Evolutionary conservation across 257 asterid genomes (phyloP).

Genomic region (Solanum sejunctum): DNA sequence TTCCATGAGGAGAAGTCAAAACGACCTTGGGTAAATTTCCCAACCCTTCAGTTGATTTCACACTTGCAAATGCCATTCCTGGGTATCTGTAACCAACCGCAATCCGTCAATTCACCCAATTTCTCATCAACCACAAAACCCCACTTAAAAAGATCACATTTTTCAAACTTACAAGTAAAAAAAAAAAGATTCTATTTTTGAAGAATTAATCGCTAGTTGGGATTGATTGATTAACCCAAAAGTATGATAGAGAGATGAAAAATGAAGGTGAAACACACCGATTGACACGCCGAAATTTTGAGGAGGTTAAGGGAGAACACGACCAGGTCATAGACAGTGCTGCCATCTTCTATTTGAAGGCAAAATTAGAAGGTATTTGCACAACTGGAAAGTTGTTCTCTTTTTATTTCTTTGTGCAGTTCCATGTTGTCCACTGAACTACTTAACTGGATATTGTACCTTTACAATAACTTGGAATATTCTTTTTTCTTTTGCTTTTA

Average conservation of each 20-base stretch:
- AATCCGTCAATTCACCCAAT: background rate
- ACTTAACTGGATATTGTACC: background rate
- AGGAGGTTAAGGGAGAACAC: slow-evolving; percentile 32
- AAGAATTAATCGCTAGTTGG: background rate
- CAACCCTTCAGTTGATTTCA: slow-evolving; percentile 55
- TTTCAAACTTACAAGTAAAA: background rate
- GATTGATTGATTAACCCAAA: background rate
- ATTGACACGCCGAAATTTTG: slow-evolving; percentile 51
- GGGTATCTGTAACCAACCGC: slow-evolving; percentile 29
- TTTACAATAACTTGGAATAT: slow-evolving; percentile 14
- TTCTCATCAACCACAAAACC: background rate
- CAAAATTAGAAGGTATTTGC: background rate
- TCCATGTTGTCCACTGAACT: background rate
- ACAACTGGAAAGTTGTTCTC: background rate
- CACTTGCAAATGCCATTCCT: slow-evolving; percentile 65
- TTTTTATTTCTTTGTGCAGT: background rate
- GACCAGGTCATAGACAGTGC: slow-evolving; percentile 39
- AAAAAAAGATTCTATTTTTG: background rate
- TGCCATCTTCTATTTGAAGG: slow-evolving; percentile 32
- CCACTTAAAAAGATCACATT: background rate
- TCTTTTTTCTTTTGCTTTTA: background rate
- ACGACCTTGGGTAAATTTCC: slow-evolving; percentile 72
- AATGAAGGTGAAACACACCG: slow-evolving; percentile 33
- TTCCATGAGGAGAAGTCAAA: slow-evolving; percentile 76
- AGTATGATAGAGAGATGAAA: background rate